Evolutionary conservation across 2,329 filamentous ascomycete species (phyloP), one percentile per base, ranked within the genome.

Genomic region (Colletotrichum tanaceti): DNA sequence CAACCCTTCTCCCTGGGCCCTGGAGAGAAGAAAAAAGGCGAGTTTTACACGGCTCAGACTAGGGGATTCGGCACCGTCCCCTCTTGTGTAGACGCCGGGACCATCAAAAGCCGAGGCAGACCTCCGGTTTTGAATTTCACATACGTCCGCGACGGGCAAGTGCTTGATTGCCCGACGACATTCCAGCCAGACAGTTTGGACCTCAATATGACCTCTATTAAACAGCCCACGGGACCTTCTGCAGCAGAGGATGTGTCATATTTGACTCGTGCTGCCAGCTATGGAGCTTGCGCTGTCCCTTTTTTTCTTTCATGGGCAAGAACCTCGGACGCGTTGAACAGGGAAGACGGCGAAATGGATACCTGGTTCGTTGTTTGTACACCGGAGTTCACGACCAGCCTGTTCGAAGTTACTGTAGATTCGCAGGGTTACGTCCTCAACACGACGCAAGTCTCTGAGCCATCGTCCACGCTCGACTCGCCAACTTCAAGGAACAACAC

Each of bases 1-100:
- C 66, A 87, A 0, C 84, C 85, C 0, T 80, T 86, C 46, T n/a
- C 20, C 0, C 9, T 6, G 6, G 4, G 28, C 5, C n/a, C 46
- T 2, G n/a, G 22, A 3, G 10, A 39, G 2, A 18, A 2, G 1
- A 20, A 11, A 1, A 10, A 41, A 1, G 39, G 38, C 3, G 60
- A 71, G 13, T 24, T 32, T 1, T 74, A 72, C 43, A 73, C 14
- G 10, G 35, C 75, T 0, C 11, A 18, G 0, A 77, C 76, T 0
- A 70, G 74, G 5, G 79, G 79, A 0, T 79, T 77, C 24, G 77
- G 79, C 0, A 61, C 73, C 0, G 54, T 49, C 0, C 70, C 62
- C 4, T 39, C 46, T 18, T 69, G 65, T 43, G 44, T n/a, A n/a
- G 28, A 20, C n/a, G 5, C 43, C 9, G 54, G 49, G 9, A 49